Percentiles rank a stretch among this genome's conserved stretches.
These are phyloP conservation scores for Dissophora ornata DNA, from an alignment of 192 early-diverging fungal species.

Conservation along the genomic window DNA sequence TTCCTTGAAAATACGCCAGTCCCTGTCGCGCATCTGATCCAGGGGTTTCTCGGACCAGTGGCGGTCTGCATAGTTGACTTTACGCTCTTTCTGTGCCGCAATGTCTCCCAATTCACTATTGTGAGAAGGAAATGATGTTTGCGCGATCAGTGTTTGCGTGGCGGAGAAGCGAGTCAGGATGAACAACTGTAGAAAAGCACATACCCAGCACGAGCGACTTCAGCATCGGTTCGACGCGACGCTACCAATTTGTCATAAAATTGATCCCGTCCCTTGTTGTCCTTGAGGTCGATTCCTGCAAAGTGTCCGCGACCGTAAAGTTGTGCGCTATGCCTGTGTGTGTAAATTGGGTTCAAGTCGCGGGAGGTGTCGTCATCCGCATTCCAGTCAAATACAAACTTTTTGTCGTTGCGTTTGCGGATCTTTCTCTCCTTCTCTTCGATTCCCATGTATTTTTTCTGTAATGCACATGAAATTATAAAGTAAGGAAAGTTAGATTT, in stretches of 20 bases:
- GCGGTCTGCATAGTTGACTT: conserved; percentile 85
- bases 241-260: conserved; percentile 79
- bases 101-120: conserved; percentile 70
- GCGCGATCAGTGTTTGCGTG: too few species aligned
- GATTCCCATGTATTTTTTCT: conserved; percentile 88
- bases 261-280: conserved; percentile 71
- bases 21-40: conserved; percentile 92
- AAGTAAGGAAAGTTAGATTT: too few species aligned
- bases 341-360: conserved; percentile 93
- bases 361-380: conserved; percentile 94
- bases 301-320: conserved; percentile 92
- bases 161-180: neutral
- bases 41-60: conserved; percentile 96
- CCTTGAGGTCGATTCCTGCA: conserved; percentile 86
- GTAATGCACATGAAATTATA: conserved; percentile 9
- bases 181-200: neutral
- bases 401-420: conserved; percentile 90
- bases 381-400: conserved; percentile 99
- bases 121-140: neutral
- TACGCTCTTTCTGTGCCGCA: conserved; percentile 72
- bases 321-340: conserved; percentile 71
- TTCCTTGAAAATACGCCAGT: conserved; percentile 99
- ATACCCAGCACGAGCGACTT: conserved; percentile 69
- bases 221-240: conserved; percentile 65
- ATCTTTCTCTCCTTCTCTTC: conserved; percentile 79